Percentiles rank a stretch among this genome's conserved stretches.
These are phyloP conservation scores for Streptanthus diversifolius DNA, from an alignment of 345 rosid species.

Conservation along the genomic window DNA sequence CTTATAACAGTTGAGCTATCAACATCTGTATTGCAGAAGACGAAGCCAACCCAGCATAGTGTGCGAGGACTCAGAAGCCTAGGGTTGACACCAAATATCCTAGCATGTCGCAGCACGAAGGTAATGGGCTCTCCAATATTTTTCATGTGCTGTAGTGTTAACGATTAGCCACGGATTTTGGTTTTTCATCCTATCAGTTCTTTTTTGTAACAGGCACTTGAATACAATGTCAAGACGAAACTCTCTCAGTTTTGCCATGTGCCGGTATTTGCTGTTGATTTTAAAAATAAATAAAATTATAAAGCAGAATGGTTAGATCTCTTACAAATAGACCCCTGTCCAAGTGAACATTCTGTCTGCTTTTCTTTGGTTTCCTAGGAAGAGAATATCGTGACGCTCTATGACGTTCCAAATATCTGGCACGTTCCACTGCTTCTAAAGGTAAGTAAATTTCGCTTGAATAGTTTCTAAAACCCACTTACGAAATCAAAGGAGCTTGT, in stretches of 20 bases:
- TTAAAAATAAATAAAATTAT: too few species aligned
- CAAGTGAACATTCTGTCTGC: not conserved
- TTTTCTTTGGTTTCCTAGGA: constrained; percentile 45
- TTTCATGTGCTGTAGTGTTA: not conserved
- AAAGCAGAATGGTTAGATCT: not conserved
- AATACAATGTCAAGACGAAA: constrained; percentile 71
- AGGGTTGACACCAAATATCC: constrained; percentile 82
- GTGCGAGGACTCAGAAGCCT: constrained; percentile 86
- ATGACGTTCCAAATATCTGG: constrained; percentile 95
- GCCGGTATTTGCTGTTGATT: constrained; percentile 68
- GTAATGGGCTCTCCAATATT: constrained; percentile 28
- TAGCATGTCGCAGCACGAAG: constrained; percentile 96
- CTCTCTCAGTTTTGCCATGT: constrained; percentile 96
- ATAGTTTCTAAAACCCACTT: not conserved
- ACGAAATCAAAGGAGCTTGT: not conserved
- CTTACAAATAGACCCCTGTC: not conserved
- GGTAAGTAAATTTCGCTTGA: constrained; percentile 41
- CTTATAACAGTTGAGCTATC: not conserved
- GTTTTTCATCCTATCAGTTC: constrained; percentile 11
- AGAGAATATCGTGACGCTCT: constrained; percentile 69
- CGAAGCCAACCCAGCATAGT: constrained; percentile 99
- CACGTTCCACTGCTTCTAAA: constrained; percentile 79
- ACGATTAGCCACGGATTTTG: not conserved
- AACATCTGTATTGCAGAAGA: constrained; percentile 53
- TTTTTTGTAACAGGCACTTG: constrained; percentile 59